Percentiles rank a stretch among this genome's conserved stretches.
These are phyloP conservation scores for Gyrodon lividus DNA, from an alignment of 768 basidiomycete genomes.

Conservation along the genomic window DNA sequence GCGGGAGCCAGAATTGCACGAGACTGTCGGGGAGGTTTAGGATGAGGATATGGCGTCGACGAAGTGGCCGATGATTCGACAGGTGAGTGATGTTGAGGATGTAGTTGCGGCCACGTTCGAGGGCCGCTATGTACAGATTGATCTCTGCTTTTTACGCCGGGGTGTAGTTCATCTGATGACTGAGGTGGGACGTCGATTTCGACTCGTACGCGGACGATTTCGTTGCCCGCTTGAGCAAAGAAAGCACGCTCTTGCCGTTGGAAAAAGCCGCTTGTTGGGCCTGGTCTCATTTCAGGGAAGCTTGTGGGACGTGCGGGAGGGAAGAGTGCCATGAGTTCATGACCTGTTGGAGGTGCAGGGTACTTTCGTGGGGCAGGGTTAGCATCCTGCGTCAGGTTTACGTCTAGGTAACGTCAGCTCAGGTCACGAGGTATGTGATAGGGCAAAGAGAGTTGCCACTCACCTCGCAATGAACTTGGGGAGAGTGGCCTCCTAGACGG, in stretches of 20 bases:
- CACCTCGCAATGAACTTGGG: slow-evolving; percentile 63
- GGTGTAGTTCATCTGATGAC: slow-evolving; percentile 13
- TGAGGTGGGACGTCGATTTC: slow-evolving; percentile 56
- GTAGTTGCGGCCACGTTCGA: slow-evolving; percentile 33
- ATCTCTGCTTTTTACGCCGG: slow-evolving; percentile 29
- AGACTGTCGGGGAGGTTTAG: slow-evolving; percentile 32
- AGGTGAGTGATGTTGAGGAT: slow-evolving; percentile 30
- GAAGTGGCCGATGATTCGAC: slow-evolving; percentile 20
- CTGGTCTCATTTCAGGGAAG: slow-evolving; percentile 54
- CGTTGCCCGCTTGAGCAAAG: slow-evolving; percentile 75
- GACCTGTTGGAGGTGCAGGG: slow-evolving; percentile 76
- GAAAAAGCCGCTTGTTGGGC: slow-evolving; percentile 73
- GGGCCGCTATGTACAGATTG: slow-evolving; percentile 23
- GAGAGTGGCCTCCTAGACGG: slow-evolving; percentile 56
- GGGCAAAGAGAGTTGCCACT: background rate
- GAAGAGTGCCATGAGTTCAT: slow-evolving; percentile 85
- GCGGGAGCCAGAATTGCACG: slow-evolving; percentile 21
- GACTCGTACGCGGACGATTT: slow-evolving; percentile 72
- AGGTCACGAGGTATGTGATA: slow-evolving; percentile 2
- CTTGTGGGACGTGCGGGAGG: slow-evolving; percentile 64
- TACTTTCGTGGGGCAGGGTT: slow-evolving; percentile 55
- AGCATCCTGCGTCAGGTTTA: slow-evolving; percentile 58
- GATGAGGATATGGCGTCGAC: slow-evolving; percentile 36
- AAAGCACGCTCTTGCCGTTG: slow-evolving; percentile 76
- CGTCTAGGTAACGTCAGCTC: slow-evolving; percentile 42